phyloP scores from a whole-genome alignment of 768 basidiomycete genomes.

The Clathrus columnatus region DNA sequence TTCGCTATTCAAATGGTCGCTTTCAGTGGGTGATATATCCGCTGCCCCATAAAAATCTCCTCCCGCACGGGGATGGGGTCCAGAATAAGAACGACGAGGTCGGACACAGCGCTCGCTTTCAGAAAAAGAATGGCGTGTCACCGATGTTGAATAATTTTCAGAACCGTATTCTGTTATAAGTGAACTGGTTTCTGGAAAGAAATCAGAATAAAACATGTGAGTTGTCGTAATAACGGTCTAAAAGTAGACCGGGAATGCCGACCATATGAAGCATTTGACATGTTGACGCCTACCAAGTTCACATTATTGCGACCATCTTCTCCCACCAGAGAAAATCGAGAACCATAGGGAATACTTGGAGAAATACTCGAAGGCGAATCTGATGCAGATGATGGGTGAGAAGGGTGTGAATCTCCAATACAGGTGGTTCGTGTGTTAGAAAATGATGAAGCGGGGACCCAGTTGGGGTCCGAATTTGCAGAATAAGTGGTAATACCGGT shows the following conservation, averaged over 20 bases:
- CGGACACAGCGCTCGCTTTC: conserved; percentile 17
- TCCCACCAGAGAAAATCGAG: background rate
- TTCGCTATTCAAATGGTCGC: background rate
- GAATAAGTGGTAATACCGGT: background rate
- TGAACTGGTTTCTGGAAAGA: background rate
- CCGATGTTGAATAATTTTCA: conserved; percentile 37
- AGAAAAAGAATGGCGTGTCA: conserved; percentile 20
- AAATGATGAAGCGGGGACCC: conserved; percentile 2
- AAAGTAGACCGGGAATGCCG: background rate
- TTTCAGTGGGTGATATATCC: background rate
- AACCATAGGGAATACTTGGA: background rate
- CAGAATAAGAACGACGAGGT: conserved; percentile 38
- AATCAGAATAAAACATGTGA: background rate
- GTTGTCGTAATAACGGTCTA: background rate
- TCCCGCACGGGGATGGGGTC: conserved; percentile 33
- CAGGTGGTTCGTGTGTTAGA: conserved; percentile 3
- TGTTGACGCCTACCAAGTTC: background rate
- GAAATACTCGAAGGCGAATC: conserved; percentile 6
- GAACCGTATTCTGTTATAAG: background rate
- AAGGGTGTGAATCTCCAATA: background rate
- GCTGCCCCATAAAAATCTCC: conserved; percentile 3
- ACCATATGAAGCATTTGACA: conserved; percentile 5
- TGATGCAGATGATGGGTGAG: background rate
- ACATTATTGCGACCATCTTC: background rate
- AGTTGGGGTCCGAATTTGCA: background rate